Conservation (phyloP, 1,139 yeast genomes). For the Lodderomyces margitis region DNA sequence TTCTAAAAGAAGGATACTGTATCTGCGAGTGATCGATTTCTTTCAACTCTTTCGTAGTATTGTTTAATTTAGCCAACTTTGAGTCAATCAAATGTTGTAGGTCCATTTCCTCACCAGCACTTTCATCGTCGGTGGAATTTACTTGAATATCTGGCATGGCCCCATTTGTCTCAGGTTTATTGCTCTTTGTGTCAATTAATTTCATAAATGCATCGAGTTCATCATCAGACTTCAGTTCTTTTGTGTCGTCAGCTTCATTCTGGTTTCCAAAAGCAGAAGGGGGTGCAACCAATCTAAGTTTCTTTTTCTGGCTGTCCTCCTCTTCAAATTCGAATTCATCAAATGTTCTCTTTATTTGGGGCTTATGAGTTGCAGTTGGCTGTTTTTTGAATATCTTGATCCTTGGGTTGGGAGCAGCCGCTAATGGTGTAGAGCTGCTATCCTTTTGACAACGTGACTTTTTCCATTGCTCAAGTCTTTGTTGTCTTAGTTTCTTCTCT, state of each 20-base stretch:
- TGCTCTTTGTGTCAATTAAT: conserved; percentile 4
- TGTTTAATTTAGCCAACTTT: conserved; percentile 32
- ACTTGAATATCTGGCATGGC: not conserved
- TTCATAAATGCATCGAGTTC: conserved; percentile 24
- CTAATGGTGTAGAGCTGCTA: conserved; percentile 5
- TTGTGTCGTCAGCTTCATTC: conserved; percentile 2
- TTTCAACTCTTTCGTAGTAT: conserved; percentile 34
- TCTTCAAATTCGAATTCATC: conserved; percentile 1
- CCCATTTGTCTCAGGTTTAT: not conserved
- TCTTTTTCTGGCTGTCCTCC: conserved; percentile 18
- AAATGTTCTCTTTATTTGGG: not conserved
- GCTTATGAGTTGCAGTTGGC: not conserved
- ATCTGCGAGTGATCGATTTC: conserved; percentile 45
- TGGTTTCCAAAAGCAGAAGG: conserved; percentile 9
- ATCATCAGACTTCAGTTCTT: conserved; percentile 18
- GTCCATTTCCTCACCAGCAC: conserved; percentile 7
- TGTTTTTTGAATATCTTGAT: conserved; percentile 1
- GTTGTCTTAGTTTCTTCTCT: conserved; percentile 23
- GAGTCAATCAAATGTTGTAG: conserved; percentile 22
- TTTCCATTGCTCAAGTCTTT: conserved; percentile 44
- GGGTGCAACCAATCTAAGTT: conserved; percentile 29
- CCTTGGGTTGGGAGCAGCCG: not conserved
- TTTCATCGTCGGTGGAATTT: conserved; percentile 7
- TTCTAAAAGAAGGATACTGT: conserved; percentile 54
- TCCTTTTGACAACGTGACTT: conserved; percentile 21